phyloP scores from a whole-genome alignment of 805 yeast genomes.

The Candida coleopterorum region DNA sequence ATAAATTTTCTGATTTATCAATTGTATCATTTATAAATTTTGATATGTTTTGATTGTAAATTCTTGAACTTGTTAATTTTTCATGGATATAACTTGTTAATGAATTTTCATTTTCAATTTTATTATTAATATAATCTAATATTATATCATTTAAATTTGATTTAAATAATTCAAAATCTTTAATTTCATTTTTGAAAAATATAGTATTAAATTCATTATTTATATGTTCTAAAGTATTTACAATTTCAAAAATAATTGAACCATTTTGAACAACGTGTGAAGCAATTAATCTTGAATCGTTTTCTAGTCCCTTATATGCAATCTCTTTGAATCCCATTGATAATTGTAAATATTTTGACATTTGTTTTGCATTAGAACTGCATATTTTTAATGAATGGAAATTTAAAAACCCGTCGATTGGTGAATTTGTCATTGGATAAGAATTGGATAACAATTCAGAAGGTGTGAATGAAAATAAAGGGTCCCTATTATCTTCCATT shows the following conservation, averaged over 20 bases:
- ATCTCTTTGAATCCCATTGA: constrained; percentile 60
- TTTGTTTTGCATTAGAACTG: constrained; percentile 66
- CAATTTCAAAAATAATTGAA: constrained; percentile 44
- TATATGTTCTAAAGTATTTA: constrained; percentile 32
- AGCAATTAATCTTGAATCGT: constrained; percentile 50
- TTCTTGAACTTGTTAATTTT: no score
- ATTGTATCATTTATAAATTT: no score
- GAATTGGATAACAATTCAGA: constrained; percentile 19
- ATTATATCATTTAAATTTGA: no score
- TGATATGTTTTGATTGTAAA: no score
- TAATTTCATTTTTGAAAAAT: constrained; percentile 7
- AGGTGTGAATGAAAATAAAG: constrained; percentile 11
- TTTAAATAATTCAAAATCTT: background rate
- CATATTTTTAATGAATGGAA: constrained; percentile 69
- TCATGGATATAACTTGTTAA: constrained; percentile 11
- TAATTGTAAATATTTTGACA: constrained; percentile 50
- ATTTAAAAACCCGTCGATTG: constrained; percentile 34
- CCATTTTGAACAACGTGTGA: constrained; percentile 62
- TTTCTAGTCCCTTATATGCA: constrained; percentile 67
- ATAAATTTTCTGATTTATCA: no score
- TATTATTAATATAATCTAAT: no score
- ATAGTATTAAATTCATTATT: constrained; percentile 13
- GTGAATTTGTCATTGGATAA: constrained; percentile 12
- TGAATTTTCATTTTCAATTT: no score
- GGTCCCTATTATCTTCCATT: constrained; percentile 11